Percentiles rank a stretch among this genome's conserved stretches.
Evolutionary conservation across 306 rosid species (phyloP).

Genomic region (Quercus variabilis): DNA sequence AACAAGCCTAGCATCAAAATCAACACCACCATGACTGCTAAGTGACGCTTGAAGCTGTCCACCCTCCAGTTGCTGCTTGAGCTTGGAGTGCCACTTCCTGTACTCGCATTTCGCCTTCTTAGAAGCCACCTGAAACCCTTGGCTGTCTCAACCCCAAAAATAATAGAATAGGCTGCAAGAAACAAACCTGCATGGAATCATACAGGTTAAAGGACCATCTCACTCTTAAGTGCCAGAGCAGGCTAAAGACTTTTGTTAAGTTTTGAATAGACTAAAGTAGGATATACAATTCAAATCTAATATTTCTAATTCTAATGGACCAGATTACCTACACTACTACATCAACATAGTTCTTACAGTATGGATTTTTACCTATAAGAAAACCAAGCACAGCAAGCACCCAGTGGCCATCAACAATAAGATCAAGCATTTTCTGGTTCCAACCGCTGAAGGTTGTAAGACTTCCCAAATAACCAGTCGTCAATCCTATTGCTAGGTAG

Average conservation of each 20-base stretch:
- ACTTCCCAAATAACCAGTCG: constrained; percentile 91
- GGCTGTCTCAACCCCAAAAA: constrained; percentile 72
- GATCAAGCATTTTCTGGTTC: constrained; percentile 94
- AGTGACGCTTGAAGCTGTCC: constrained; percentile 36
- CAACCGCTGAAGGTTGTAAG: constrained; percentile 93
- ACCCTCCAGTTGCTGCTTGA: constrained; percentile 39
- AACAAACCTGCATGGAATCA: constrained; percentile 54
- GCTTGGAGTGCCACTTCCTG: constrained; percentile 16
- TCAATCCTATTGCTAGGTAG: constrained; percentile 64
- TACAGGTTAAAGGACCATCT: background rate
- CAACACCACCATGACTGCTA: constrained; percentile 32
- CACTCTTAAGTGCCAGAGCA: background rate
- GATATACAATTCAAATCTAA: background rate
- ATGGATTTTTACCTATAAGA: constrained; percentile 50
- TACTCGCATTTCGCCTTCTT: constrained; percentile 17
- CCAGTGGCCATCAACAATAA: constrained; percentile 64
- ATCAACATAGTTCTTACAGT: background rate
- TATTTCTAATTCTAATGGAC: background rate
- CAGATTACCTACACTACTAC: background rate
- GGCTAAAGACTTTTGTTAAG: background rate
- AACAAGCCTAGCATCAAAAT: constrained; percentile 40
- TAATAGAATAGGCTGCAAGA: constrained; percentile 63
- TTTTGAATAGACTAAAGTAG: constrained; percentile 4
- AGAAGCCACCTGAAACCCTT: constrained; percentile 59
- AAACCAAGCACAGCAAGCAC: constrained; percentile 58